These are phyloP conservation scores for Cladophialophora exuberans DNA, from an alignment of 2,329 filamentous ascomycete species.

Conservation along the genomic window DNA sequence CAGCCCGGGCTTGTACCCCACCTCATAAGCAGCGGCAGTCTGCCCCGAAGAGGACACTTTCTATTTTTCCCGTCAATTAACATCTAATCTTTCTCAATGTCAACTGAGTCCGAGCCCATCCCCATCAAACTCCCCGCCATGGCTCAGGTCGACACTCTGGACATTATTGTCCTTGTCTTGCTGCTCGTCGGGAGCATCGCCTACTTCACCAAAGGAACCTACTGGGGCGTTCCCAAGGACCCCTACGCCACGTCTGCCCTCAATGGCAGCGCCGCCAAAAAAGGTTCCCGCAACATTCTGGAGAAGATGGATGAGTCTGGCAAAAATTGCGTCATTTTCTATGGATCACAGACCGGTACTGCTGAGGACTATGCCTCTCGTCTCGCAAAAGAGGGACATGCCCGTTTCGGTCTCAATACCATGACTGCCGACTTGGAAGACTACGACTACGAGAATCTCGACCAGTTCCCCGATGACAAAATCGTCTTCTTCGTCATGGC, in stretches of 20 bases:
- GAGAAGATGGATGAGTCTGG: slow-evolving; percentile 94
- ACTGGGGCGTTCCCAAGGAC: slow-evolving; percentile 88
- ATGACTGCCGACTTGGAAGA: slow-evolving; percentile 99
- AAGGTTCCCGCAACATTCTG: slow-evolving; percentile 84
- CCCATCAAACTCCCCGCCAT: slow-evolving; percentile 54
- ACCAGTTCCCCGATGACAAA: slow-evolving; percentile 86
- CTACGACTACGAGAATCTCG: slow-evolving; percentile 94
- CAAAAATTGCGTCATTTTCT: slow-evolving; percentile 99
- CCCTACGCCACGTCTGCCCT: slow-evolving; percentile 79
- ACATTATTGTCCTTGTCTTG: slow-evolving; percentile 84
- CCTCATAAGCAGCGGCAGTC: slow-evolving; percentile 12
- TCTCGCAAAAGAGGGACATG: slow-evolving; percentile 95
- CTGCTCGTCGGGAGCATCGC: slow-evolving; percentile 86
- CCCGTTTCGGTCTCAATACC: slow-evolving; percentile 91
- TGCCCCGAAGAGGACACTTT: slow-evolving; percentile 4
- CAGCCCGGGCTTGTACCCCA: slow-evolving; percentile 7
- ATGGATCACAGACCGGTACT: slow-evolving; percentile 96
- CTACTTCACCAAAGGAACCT: slow-evolving; percentile 96
- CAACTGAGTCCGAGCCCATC: slow-evolving; percentile 16
- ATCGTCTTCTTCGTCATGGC: slow-evolving; percentile 93
- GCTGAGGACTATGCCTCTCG: slow-evolving; percentile 97
- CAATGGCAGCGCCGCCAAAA: slow-evolving; percentile 70
- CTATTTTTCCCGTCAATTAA: slow-evolving; percentile 1
- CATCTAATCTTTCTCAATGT: background rate
- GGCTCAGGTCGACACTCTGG: slow-evolving; percentile 95